Conservation (phyloP, 805 yeast species). For the Yamadazyma ubonensis region DNA sequence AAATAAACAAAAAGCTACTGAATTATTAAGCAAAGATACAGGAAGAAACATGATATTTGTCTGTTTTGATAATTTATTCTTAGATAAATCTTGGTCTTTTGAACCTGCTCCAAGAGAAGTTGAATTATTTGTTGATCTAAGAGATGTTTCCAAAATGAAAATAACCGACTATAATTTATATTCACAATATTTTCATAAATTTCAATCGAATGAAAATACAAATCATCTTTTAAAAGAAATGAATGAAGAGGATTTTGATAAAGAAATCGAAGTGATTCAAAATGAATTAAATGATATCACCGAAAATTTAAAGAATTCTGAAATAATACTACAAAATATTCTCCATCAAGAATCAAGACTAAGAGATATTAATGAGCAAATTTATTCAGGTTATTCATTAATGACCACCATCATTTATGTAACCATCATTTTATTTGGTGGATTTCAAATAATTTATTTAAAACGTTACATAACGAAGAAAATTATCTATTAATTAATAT, state of each 20-base stretch:
- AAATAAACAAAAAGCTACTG: constrained; percentile 13
- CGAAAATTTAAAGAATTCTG: constrained; percentile 30
- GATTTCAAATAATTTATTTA: constrained; percentile 31
- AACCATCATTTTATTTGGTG: constrained; percentile 29
- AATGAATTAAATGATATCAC: constrained; percentile 31
- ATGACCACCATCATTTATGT: constrained; percentile 26
- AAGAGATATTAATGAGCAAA: constrained; percentile 39
- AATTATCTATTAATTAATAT: constrained; percentile 6
- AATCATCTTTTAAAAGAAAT: constrained; percentile 13
- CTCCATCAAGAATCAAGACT: constrained; percentile 33
- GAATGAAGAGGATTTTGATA: constrained; percentile 33
- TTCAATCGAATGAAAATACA: constrained; percentile 11
- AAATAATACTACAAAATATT: constrained; percentile 25
- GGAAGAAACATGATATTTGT: constrained; percentile 33
- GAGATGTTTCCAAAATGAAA: constrained; percentile 33
- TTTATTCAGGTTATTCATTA: constrained; percentile 33
- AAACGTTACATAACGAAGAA: constrained; percentile 19
- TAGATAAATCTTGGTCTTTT: constrained; percentile 44
- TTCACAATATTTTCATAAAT: constrained; percentile 33
- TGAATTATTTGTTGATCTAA: constrained; percentile 33
- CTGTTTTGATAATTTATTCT: constrained; percentile 43
- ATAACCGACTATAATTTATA: constrained; percentile 36
- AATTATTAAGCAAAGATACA: constrained; percentile 19
- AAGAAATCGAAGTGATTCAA: constrained; percentile 27
- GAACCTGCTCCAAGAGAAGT: constrained; percentile 32